These are phyloP conservation scores for Citrus mangshanensis DNA, from an alignment of 345 rosid genomes.

Conservation along the genomic window DNA sequence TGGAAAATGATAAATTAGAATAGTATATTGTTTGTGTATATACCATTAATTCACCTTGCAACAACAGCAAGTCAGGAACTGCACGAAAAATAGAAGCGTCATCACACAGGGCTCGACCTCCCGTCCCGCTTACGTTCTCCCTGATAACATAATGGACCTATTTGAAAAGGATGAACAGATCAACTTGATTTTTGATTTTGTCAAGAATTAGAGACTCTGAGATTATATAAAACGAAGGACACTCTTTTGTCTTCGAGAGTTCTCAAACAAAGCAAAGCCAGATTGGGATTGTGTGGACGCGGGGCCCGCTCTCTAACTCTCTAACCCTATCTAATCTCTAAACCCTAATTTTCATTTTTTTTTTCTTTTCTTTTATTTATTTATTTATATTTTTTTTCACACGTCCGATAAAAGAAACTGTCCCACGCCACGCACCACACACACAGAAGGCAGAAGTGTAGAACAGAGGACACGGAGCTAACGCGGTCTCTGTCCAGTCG, in stretches of 20 bases:
- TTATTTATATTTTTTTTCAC: not conserved
- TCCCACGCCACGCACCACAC: too few species aligned
- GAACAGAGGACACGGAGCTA: not conserved
- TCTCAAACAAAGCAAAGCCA: conserved; percentile 16
- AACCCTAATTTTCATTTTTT: not conserved
- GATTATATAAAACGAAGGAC: not conserved
- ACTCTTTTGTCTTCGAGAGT: conserved; percentile 14
- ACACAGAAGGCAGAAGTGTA: too few species aligned
- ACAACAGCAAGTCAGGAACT: too few species aligned
- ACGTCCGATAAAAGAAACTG: not conserved
- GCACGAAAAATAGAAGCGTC: too few species aligned
- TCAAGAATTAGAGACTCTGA: not conserved
- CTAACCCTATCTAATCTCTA: not conserved
- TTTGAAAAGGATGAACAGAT: not conserved
- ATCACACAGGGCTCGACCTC: too few species aligned
- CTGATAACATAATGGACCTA: not conserved
- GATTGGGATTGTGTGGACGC: conserved; percentile 9
- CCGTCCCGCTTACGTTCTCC: too few species aligned
- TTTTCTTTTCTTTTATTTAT: not conserved
- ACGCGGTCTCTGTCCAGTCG: not conserved
- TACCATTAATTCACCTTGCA: too few species aligned
- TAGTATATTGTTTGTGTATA: too few species aligned
- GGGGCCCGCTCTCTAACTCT: conserved; percentile 11
- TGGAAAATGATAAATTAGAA: too few species aligned
- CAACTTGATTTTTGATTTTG: not conserved